Evolutionary conservation across 2,329 filamentous ascomycete genomes (phyloP), one percentile per base, ranked within the genome.

Genomic region (Aureobasidium sp.): DNA sequence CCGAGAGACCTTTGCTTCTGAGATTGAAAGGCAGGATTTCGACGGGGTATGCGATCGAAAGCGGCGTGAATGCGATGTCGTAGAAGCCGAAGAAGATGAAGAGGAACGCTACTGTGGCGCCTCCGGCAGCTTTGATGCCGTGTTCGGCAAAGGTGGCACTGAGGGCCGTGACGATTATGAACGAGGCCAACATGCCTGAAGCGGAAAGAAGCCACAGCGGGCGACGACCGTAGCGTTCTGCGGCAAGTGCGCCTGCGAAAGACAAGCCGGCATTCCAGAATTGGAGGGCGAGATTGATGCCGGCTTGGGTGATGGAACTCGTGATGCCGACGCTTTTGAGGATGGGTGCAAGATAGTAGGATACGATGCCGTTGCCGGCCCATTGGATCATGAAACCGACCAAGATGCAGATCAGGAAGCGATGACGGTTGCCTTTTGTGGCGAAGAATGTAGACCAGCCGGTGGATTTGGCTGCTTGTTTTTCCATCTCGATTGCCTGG

Each of bases 401-500:
- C 4, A 62, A 55, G 29, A 69, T 58, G n/a, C 64, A 64, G 50
- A 74, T 69, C n/a, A 68, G 61, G 1, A 73, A 57, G 2, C 72
- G 62, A 37, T 68, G 64, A 25, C 69, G 62, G 53, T 72, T 71
- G 19, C 60, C 61, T 3, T 55, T 59, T 1, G 59, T 60, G 3
- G 39, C 44, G 12, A 59, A 38, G 22, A 60, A 59, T 29, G 56
- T 57, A 5, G 52, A 51, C 55, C 56, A 58, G 6, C 56, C 58
- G 4, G 58, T 57, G 2, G 45, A 34, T 55, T 75, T 76, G 2
- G 77, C 74, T 40, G 73, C 66, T 56, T 83, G 77, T 51, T 76
- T 66, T 61, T 83, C 79, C 1, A 79, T 60, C 25, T 73, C 71
- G 60, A 83, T 76, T 0, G 80, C 79, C 3, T 74, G 72, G 45